Conservation (phyloP, 805 yeast species). For the Wickerhamomyces chaumierensis region DNA sequence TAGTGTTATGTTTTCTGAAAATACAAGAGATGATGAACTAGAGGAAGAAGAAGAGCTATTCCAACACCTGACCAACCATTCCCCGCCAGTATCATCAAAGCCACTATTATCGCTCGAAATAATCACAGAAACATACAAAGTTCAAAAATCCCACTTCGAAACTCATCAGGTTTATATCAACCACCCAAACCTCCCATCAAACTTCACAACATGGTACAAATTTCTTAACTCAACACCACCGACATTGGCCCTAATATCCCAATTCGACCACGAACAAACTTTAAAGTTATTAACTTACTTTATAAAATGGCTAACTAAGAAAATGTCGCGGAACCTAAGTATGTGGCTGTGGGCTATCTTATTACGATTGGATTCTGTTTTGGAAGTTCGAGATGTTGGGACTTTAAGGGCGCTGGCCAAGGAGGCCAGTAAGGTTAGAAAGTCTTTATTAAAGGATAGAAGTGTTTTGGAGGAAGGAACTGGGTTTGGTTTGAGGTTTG, state of each 20-base stretch:
- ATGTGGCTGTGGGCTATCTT: slow-evolving; percentile 14
- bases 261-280: slow-evolving; percentile 12
- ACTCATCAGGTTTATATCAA: slow-evolving; percentile 6
- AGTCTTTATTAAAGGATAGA: no score
- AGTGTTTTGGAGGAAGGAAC: no score
- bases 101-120: no score
- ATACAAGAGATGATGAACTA: slow-evolving; percentile 5
- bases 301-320: slow-evolving; percentile 13
- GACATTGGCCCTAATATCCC: slow-evolving; percentile 5
- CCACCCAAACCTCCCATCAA: slow-evolving; percentile 15
- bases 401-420: not conserved
- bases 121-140: not conserved
- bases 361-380: slow-evolving; percentile 7
- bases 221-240: slow-evolving; percentile 12
- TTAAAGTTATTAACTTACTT: slow-evolving; percentile 12
- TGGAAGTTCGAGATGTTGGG: slow-evolving; percentile 8
- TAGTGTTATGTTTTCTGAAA: slow-evolving; percentile 6
- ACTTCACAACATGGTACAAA: slow-evolving; percentile 16
- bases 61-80: no score
- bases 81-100: no score
- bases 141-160: slow-evolving; percentile 6
- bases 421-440: not conserved
- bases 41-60: slow-evolving; percentile 5
- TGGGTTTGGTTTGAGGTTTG: no score
- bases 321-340: slow-evolving; percentile 6